Evolutionary conservation across 1,284 basidiomycete genomes (phyloP).

Genomic region (Rhizoctonia solani): DNA sequence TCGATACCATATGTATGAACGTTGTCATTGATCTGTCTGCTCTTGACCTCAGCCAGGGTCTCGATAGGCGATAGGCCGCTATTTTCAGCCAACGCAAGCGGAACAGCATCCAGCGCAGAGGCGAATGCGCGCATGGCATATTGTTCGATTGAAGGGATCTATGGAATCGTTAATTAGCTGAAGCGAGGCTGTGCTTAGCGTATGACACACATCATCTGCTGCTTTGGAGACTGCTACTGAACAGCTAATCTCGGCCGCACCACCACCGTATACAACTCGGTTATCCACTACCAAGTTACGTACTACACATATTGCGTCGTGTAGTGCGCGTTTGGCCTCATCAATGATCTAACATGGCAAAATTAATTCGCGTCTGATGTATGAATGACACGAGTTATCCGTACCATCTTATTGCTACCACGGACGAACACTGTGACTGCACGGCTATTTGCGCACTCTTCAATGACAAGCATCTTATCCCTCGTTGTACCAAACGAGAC

Average conservation of each 20-base stretch:
- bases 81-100: conserved; percentile 96
- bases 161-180: neutral
- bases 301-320: conserved; percentile 97
- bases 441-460: conserved; percentile 95
- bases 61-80: conserved; percentile 96
- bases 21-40: conserved; percentile 86
- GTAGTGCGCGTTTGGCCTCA: conserved; percentile 95
- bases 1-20: conserved; percentile 91
- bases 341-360: conserved; percentile 80
- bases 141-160: conserved; percentile 97
- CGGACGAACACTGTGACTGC: conserved; percentile 98
- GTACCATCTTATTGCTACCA: conserved; percentile 98
- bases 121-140: conserved; percentile 99
- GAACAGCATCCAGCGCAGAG: conserved; percentile 89
- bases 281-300: conserved; percentile 95
- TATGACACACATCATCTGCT: conserved; percentile 77
- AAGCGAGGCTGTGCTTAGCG: neutral
- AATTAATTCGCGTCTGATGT: neutral
- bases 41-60: conserved; percentile 93
- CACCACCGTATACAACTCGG: conserved; percentile 97
- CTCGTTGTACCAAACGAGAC: conserved; percentile 95
- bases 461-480: conserved; percentile 99
- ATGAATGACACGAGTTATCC: conserved; percentile 39
- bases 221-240: conserved; percentile 91
- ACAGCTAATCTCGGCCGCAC: conserved; percentile 96